Base-by-base conservation (phyloP, 2,329 filamentous ascomycete species). In the Venturia pyrina region DNA sequence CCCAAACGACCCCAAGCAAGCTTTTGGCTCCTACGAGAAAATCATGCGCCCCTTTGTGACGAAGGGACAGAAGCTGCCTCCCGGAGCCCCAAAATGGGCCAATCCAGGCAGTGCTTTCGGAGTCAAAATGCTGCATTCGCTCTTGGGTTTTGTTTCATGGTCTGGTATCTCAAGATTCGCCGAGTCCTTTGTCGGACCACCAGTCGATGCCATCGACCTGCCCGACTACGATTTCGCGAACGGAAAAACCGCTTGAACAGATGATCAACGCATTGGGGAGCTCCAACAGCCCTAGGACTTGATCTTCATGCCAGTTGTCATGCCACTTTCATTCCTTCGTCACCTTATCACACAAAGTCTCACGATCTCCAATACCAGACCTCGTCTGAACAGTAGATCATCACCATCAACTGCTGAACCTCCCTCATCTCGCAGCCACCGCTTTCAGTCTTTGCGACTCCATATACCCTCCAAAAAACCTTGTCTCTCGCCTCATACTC, bases 41-140 rank as follows among this genome's bases (percentile, higher is more conserved):
- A 57, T 64, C 4, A 62, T 71, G 21, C 67, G 71, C 15, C 69
- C 70, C 0, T 73, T 71, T 43, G 65, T 73, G 5, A 65, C 69
- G 19, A 69, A 71, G 37, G 69, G 68, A 5, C 72, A 74, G 66
- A 70, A 68, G 43, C 53, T 74, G 1, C 50, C 70, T 13, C 71
- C 70, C 4, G 73, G 73, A 1, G 69, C 69, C 5, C 72, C 72
- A 15, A 70, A 71, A 21, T 56, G 72, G 15, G 68, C 67, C 0
- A 72, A 71, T 59, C 73, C 73, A 17, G 71, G 72, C 56, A 73
- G 68, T 1, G 68, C 66, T 8, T 72, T 68, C 69, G 72, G 71
- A 0, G 66, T 75, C 3, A 65, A 62, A 24, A 24, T 71, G 1
- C 64, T 73, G 28, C 28, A 59, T 37, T 34, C 53, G 5, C n/a